These are phyloP conservation scores for Phytophthora colocasiae DNA, from an alignment of 352 stramenopile species.

Conservation along the genomic window DNA sequence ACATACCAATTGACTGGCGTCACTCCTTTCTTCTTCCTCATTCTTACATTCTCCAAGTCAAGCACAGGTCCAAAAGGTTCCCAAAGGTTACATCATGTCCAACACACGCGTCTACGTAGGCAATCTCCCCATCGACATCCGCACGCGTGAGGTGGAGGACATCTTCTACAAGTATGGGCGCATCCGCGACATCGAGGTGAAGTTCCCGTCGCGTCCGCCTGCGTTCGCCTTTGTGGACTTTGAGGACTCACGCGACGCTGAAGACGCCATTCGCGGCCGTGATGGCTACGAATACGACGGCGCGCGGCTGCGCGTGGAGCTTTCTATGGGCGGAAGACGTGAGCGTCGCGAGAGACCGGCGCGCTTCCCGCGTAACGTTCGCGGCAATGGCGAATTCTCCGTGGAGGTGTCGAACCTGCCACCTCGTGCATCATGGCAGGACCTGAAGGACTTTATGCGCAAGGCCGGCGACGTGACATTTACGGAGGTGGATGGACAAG, in stretches of 20 bases:
- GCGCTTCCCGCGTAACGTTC: conserved; percentile 54
- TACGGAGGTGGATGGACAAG: conserved; percentile 72
- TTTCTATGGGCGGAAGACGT: conserved; percentile 47
- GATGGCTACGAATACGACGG: conserved; percentile 71
- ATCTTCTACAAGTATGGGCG: conserved; percentile 80
- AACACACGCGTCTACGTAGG: conserved; percentile 69
- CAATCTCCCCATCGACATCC: conserved; percentile 79
- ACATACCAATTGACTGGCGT: conserved; percentile 4
- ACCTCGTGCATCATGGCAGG: conserved; percentile 61
- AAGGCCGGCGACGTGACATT: conserved; percentile 73
- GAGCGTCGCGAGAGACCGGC: conserved; percentile 25
- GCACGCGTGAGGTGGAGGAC: conserved; percentile 76
- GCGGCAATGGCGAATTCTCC: conserved; percentile 59
- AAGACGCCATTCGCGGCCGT: conserved; percentile 63
- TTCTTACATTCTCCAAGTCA: conserved; percentile 42
- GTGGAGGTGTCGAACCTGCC: conserved; percentile 69
- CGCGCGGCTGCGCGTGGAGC: conserved; percentile 62
- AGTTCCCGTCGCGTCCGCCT: conserved; percentile 67
- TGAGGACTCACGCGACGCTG: conserved; percentile 69
- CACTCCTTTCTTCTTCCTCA: conserved; percentile 12
- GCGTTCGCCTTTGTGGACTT: conserved; percentile 83
- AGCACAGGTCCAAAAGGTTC: conserved; percentile 4
- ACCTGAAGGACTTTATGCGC: conserved; percentile 80
- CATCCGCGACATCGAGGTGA: conserved; percentile 72
- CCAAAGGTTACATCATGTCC: conserved; percentile 30